Conservation (phyloP, 129 eudicot species). For the Sambucus nigra region DNA sequence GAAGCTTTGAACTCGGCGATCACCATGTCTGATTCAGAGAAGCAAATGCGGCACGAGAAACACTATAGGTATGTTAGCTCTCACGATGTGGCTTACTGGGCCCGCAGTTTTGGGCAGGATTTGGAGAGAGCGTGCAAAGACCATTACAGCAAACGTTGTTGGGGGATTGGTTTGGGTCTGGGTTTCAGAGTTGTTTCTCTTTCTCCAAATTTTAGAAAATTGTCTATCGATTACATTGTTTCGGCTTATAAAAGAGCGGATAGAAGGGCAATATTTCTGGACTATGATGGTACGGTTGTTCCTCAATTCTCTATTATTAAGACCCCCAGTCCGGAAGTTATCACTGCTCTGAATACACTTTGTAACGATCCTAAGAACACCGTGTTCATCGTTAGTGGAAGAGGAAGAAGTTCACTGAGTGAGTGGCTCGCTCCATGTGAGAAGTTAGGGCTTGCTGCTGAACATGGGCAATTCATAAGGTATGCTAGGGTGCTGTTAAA, state of each 20-base stretch:
- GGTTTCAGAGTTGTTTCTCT: conserved; percentile 60
- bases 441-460: conserved; percentile 70
- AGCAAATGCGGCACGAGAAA: conserved; percentile 55
- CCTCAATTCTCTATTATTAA: conserved; percentile 46
- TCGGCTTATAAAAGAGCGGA: conserved; percentile 53
- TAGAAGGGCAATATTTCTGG: conserved; percentile 65
- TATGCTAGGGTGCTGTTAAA: conserved; percentile 14
- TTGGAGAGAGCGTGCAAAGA: conserved; percentile 63
- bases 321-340: conserved; percentile 46
- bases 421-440: conserved; percentile 78
- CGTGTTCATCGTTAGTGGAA: conserved; percentile 71
- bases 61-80: conserved; percentile 70
- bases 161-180: conserved; percentile 81
- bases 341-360: conserved; percentile 38
- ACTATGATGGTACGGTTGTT: conserved; percentile 75
- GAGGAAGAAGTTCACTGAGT: conserved; percentile 43
- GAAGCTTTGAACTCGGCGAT: conserved; percentile 59
- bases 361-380: conserved; percentile 70
- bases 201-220: conserved; percentile 55
- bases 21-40: conserved; percentile 46
- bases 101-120: conserved; percentile 72
- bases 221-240: conserved; percentile 42
- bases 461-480: conserved; percentile 80
- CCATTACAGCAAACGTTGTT: conserved; percentile 56
- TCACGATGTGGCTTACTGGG: conserved; percentile 77